Base-by-base conservation (phyloP, 2,329 filamentous ascomycete genomes). In the Venturia pyrina region DNA sequence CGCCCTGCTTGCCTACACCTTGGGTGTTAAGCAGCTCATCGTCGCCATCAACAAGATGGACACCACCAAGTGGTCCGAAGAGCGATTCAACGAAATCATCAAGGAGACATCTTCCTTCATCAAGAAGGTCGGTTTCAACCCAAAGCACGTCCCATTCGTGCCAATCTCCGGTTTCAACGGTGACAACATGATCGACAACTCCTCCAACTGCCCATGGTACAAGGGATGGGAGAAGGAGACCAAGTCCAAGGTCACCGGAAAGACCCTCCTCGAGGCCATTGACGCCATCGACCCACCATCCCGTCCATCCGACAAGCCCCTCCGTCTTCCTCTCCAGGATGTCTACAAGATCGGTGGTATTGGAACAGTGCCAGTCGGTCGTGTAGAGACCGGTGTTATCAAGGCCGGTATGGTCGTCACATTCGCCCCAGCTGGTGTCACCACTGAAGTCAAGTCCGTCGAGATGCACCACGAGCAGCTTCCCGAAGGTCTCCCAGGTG, bases 1-100 rank as follows among this genome's bases (percentile, higher is more conserved):
- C 91, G 95, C 95, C 84, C 91, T 99, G 77, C 93, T 99, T 79
- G 93, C 95, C 82, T 98, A 95, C 91, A 98, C 95, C 82, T 91
- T 99, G 70, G 95, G 95, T 95, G 95, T 99, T 78, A 93, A 91
- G 87, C 93, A 99, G 88, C 91, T 99, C 86, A 98, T 99, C 79
- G 93, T 98, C 77, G 95, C 95, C 84, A 96, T 98, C 89, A 99
- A 99, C 93, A 99, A 99, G 92, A 99, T 99, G 95, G 95, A 99
- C 89, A 98, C 93, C 81, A 87, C 91, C 87, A 92, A 96, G 85
- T 99, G 93, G 93, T 88, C 90, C 73, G 89, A 98, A 90, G 84
- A 88, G 72, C 93, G 95, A 85, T 98, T 85, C 91, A 84, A 93
- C 79, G 95, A 98, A 83, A 98, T 99, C 82, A 93, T 98, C 89